phyloP scores from a whole-genome alignment of 2,329 filamentous ascomycete species.

The Colletotrichum lini region DNA sequence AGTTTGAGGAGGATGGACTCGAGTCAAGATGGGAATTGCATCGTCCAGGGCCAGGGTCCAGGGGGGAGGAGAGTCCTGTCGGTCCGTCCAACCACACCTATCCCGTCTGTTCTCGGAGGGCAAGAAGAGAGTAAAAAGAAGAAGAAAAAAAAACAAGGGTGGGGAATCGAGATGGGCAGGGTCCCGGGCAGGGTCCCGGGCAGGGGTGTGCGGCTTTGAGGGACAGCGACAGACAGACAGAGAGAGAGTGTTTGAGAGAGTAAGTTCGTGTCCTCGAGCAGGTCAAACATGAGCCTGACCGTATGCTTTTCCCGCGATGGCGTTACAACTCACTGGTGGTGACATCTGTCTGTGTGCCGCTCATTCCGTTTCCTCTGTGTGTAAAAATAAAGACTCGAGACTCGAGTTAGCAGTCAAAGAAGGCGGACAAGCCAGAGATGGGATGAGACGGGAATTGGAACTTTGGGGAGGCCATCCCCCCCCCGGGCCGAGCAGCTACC shows the following conservation, averaged over 20 bases:
- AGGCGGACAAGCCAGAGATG: neutral
- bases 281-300: neutral
- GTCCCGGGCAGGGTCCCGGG: slow-evolving; percentile 27
- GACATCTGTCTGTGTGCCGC: too few species aligned
- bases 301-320: too few species aligned
- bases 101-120: slow-evolving; percentile 22
- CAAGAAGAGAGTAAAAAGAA: too few species aligned
- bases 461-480: too few species aligned
- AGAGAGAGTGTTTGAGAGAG: too few species aligned
- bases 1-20: slow-evolving; percentile 30
- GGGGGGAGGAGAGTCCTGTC: neutral
- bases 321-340: too few species aligned
- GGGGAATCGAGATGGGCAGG: slow-evolving; percentile 30
- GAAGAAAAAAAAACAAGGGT: slow-evolving; percentile 29
- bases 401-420: too few species aligned
- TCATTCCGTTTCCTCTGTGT: too few species aligned
- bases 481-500: too few species aligned
- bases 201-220: slow-evolving; percentile 17
- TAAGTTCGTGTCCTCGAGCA: neutral
- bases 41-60: slow-evolving; percentile 20
- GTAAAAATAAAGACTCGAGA: too few species aligned
- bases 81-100: too few species aligned
- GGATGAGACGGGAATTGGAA: slow-evolving; percentile 12
- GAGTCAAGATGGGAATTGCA: slow-evolving; percentile 31
- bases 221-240: neutral